A percentile compares a stretch with the other conserved stretches of the same genome.
These are phyloP conservation scores for Prosopis cineraria DNA, from an alignment of 306 rosid genomes.

Conservation along the genomic window DNA sequence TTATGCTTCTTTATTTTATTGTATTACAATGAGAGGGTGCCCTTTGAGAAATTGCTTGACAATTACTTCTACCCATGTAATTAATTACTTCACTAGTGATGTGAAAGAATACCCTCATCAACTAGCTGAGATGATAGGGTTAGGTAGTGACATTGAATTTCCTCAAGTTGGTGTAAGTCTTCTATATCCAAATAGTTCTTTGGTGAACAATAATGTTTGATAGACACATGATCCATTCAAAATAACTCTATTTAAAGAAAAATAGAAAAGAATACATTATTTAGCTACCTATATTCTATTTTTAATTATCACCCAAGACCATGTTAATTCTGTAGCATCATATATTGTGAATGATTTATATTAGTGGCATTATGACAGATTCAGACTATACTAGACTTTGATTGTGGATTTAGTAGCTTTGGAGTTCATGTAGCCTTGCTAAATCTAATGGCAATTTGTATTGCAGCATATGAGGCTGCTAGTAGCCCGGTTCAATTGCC, in stretches of 20 bases:
- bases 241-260: not conserved
- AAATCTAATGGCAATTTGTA: too few relatives aligned
- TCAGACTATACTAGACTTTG: constrained; percentile 67
- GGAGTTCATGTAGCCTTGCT: constrained; percentile 76
- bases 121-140: too few relatives aligned
- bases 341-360: constrained; percentile 26
- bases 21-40: too few relatives aligned
- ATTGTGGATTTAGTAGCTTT: constrained; percentile 92
- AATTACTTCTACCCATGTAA: too few relatives aligned
- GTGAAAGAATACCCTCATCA: constrained; percentile 85
- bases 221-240: constrained; percentile 16
- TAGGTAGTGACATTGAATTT: too few relatives aligned
- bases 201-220: too few relatives aligned
- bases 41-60: too few relatives aligned
- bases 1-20: too few relatives aligned
- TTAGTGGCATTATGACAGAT: constrained; percentile 54
- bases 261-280: not conserved
- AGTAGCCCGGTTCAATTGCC: constrained; percentile 94
- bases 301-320: not conserved
- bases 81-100: constrained; percentile 73
- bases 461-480: too few relatives aligned
- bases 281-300: constrained; percentile 2
- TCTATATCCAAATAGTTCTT: too few relatives aligned
- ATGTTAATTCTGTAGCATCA: not conserved
- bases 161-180: too few relatives aligned